A percentile compares a stretch with the other conserved stretches of the same genome.
phyloP scores from a whole-genome alignment of 1,284 basidiomycete species.

The Ustilago hordei region DNA sequence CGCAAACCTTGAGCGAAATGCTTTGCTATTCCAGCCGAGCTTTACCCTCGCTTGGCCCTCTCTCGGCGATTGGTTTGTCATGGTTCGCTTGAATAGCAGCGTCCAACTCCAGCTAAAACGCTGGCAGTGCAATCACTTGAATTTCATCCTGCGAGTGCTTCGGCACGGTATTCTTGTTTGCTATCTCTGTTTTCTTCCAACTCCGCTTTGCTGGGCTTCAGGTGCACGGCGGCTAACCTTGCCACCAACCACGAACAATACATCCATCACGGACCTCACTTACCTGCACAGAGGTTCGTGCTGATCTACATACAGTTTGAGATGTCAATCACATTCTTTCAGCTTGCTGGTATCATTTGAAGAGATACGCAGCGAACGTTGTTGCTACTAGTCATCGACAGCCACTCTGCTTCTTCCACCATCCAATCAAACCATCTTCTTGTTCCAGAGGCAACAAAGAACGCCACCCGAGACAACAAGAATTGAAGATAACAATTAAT shows the following conservation, averaged over 20 bases:
- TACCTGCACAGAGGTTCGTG: not conserved
- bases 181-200: not conserved
- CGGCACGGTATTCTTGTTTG: slow-evolving; percentile 2
- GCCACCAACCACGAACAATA: not conserved
- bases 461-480: slow-evolving; percentile 22
- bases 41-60: not conserved
- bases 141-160: slow-evolving; percentile 9
- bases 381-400: not conserved
- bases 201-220: not conserved
- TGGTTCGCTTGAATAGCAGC: not conserved
- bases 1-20: not conserved
- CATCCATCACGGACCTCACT: not conserved
- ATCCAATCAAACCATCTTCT: not conserved
- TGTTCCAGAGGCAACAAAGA: slow-evolving; percentile 3
- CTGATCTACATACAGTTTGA: not conserved
- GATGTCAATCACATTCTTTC: not conserved
- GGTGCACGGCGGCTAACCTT: not conserved
- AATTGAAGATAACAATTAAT: too few relatives aligned
- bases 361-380: not conserved
- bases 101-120: not conserved
- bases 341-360: not conserved
- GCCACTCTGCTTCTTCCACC: not conserved
- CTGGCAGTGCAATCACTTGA: not conserved
- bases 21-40: slow-evolving; percentile 4
- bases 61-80: too few relatives aligned